A percentile compares a stretch with the other conserved stretches of the same genome.
Conservation (phyloP, 2,329 filamentous ascomycete genomes). For the Scedosporium boydii region DNA sequence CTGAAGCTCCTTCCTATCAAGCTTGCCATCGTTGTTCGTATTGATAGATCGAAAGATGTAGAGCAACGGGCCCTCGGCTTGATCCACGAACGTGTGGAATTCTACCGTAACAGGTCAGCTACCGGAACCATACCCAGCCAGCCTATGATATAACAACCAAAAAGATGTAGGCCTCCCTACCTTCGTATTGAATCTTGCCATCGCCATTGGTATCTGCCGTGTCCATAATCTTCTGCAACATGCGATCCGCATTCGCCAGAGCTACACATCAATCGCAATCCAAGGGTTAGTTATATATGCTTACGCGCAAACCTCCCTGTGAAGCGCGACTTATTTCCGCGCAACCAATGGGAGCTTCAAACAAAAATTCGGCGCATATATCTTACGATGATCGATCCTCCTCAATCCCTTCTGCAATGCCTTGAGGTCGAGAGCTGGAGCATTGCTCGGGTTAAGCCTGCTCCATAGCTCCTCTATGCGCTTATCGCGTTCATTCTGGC, state of each 20-base stretch:
- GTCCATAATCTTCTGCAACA: slow-evolving; percentile 71
- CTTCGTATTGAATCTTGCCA: slow-evolving; percentile 83
- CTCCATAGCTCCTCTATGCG: slow-evolving; percentile 78
- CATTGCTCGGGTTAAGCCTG: slow-evolving; percentile 65
- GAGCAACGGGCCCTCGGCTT: slow-evolving; percentile 76
- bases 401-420: slow-evolving; percentile 75
- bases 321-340: too few species aligned
- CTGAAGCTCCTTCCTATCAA: slow-evolving; percentile 79
- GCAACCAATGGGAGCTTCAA: too few species aligned
- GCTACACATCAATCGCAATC: slow-evolving; percentile 25
- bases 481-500: slow-evolving; percentile 68
- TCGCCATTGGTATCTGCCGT: slow-evolving; percentile 81
- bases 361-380: background rate
- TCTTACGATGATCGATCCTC: slow-evolving; percentile 82
- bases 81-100: slow-evolving; percentile 79
- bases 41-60: slow-evolving; percentile 81
- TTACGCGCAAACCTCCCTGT: background rate
- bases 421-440: slow-evolving; percentile 74
- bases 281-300: background rate
- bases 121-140: background rate
- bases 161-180: slow-evolving; percentile 35
- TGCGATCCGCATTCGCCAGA: slow-evolving; percentile 81
- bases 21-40: slow-evolving; percentile 69
- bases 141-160: background rate
- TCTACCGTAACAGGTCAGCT: slow-evolving; percentile 40